These are phyloP conservation scores for Termitomyces sp. DNA, from an alignment of 1,284 basidiomycete species.

Conservation along the genomic window DNA sequence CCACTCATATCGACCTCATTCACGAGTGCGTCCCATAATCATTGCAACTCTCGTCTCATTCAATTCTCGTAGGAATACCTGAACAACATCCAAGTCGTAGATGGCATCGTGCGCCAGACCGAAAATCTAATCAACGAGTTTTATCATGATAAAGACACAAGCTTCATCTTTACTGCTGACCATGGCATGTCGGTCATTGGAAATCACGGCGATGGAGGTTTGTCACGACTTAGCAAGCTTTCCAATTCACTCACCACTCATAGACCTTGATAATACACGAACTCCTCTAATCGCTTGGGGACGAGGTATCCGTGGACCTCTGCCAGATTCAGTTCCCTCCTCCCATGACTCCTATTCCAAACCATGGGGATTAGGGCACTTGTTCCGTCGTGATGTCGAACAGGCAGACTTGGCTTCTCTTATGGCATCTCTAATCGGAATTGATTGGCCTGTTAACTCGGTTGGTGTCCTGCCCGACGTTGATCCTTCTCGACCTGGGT, in stretches of 20 bases:
- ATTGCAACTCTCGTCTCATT: not conserved
- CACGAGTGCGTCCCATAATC: slow-evolving; percentile 38
- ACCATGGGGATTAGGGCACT: slow-evolving; percentile 53
- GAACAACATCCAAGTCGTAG: slow-evolving; percentile 80
- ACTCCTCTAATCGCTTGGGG: slow-evolving; percentile 88
- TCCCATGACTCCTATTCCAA: slow-evolving; percentile 68
- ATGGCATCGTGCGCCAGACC: slow-evolving; percentile 67
- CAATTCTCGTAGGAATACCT: slow-evolving; percentile 68
- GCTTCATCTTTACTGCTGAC: slow-evolving; percentile 84
- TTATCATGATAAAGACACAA: slow-evolving; percentile 67
- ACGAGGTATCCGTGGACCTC: slow-evolving; percentile 64
- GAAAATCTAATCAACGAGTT: slow-evolving; percentile 63
- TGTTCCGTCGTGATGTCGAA: slow-evolving; percentile 70
- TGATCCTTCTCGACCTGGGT: slow-evolving; percentile 51
- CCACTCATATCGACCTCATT: slow-evolving; percentile 84
- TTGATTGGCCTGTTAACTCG: slow-evolving; percentile 71
- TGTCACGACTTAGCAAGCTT: slow-evolving; percentile 17
- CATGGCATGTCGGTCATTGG: slow-evolving; percentile 90
- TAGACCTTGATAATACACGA: slow-evolving; percentile 85
- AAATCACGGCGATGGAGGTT: slow-evolving; percentile 87
- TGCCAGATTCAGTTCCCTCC: slow-evolving; percentile 46
- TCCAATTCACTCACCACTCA: not conserved
- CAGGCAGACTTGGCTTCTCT: slow-evolving; percentile 83
- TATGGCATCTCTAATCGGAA: slow-evolving; percentile 72
- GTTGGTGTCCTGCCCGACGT: slow-evolving; percentile 72